Evolutionary conservation across 306 rosid genomes (phyloP), one percentile per base, ranked within the genome.

Genomic region (Inga leiocalycina): DNA sequence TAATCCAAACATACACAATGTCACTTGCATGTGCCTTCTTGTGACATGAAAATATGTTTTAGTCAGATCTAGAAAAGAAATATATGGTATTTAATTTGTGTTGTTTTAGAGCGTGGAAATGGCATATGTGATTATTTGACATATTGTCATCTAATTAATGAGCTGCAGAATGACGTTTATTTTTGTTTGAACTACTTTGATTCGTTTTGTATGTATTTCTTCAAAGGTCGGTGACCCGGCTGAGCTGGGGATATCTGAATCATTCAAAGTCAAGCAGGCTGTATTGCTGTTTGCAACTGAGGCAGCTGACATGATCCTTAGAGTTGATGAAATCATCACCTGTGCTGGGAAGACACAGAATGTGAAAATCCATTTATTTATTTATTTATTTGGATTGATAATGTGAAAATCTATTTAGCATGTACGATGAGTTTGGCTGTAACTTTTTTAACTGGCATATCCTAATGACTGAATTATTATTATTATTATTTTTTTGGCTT

Each of bases 271-370:
- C 59, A 96, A 96, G 94, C 97, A 92, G 57, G 98, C 98, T 43
- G 90, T 96, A 46, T 84, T 96, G 88, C 92, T 94, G 43, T 96
- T 98, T 70, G 88, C 99, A 19, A 96, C 98, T 10, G 99, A 94
- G 90, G 99, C 98, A 17, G 94, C 97, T 77, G 99, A 94, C 87
- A 96, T 96, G 99, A 92, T 96, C 84, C 99, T 96, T 46, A 88
- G 99, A 86, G 98, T 96, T 68, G 99, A 96, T 79, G 98, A 92
- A 86, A 96, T 96, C 89, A 94, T 96, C 80, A 24, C 27, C 27
- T 24, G 27, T 24, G 27, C 27, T 24, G 99, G 86, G 99, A 96
- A 86, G 93, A 24, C 27, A 94, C 77, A 89, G 97, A 83, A 96
- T 93, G 99, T 97, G 84, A 91, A 67, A 71, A 49, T 49, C 17